Conservation (phyloP, 495 filamentous ascomycete species). For the Penicillium macrosclerotiorum region DNA sequence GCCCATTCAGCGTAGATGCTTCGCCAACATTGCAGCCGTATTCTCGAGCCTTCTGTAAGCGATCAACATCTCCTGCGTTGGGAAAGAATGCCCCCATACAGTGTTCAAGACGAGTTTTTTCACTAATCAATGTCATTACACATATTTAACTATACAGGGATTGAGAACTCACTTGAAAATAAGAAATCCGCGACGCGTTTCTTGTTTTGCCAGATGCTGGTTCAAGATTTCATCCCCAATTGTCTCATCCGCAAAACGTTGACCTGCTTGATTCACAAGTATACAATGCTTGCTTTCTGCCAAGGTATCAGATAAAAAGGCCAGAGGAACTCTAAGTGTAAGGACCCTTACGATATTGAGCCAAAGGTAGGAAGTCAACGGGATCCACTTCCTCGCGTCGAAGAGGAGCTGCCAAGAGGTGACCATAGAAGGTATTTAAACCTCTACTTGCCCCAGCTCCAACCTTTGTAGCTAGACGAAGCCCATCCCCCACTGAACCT, state of each 20-base stretch:
- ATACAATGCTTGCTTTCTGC: conserved; percentile 28
- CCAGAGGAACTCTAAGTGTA: too few relatives aligned
- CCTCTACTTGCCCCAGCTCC: conserved; percentile 24
- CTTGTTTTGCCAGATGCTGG: conserved; percentile 29
- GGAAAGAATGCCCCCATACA: conserved; percentile 22
- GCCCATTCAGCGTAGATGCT: conserved; percentile 11
- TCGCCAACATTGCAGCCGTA: conserved; percentile 26
- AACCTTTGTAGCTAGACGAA: conserved; percentile 12
- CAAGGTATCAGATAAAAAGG: background rate
- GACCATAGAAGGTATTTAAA: conserved; percentile 27
- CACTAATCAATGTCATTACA: too few relatives aligned
- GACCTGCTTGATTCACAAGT: conserved; percentile 19
- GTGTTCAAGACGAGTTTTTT: conserved; percentile 21
- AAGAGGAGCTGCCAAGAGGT: conserved; percentile 21
- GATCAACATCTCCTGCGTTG: conserved; percentile 27
- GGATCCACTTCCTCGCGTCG: conserved; percentile 17
- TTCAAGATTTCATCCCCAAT: conserved; percentile 29
- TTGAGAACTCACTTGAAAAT: conserved; percentile 24
- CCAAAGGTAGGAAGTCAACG: conserved; percentile 23
- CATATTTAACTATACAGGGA: too few relatives aligned
- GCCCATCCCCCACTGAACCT: conserved; percentile 26
- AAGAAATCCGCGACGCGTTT: conserved; percentile 25
- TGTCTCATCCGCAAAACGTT: conserved; percentile 22
- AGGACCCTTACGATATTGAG: conserved; percentile 24
- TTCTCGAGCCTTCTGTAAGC: conserved; percentile 24